Evolutionary conservation across 2,329 filamentous ascomycete genomes (phyloP).

Genomic region (Sporothrix schenckii): DNA sequence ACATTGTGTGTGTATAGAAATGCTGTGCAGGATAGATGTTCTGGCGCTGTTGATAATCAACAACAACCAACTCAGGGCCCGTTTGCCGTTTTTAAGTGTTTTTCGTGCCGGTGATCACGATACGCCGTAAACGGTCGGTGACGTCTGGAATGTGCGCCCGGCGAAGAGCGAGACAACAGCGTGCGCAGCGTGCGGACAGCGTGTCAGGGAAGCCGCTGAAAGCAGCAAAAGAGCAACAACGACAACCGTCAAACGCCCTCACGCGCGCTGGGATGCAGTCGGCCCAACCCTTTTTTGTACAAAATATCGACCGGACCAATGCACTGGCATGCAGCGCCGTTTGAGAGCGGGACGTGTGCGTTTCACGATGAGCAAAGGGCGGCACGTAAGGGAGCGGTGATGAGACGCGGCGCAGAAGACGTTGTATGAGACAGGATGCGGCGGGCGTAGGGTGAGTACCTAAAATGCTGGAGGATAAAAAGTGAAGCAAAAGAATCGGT

Average conservation of each 20-base stretch:
- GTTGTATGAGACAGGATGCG: not conserved
- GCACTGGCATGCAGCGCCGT: conserved; percentile 25
- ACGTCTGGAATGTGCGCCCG: conserved; percentile 18
- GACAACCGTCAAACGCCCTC: no score
- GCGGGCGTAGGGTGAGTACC: not conserved
- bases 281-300: not conserved
- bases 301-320: not conserved
- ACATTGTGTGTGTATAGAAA: conserved; percentile 2
- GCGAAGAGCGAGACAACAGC: conserved; percentile 10
- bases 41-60: not conserved
- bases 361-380: conserved; percentile 18
- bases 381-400: conserved; percentile 5
- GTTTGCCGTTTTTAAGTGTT: conserved; percentile 12
- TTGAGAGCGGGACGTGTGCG: conserved; percentile 16
- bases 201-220: not conserved
- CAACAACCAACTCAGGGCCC: not conserved
- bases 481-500: not conserved
- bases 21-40: not conserved
- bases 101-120: conserved; percentile 9
- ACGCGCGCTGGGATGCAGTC: not conserved
- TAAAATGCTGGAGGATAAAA: not conserved
- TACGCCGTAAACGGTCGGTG: conserved; percentile 22
- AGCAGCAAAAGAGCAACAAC: conserved; percentile 23
- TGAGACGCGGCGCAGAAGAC: not conserved
- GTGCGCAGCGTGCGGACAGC: not conserved